Evolutionary conservation across 1,284 basidiomycete species (phyloP).

Genomic region (Waitea zeae): DNA sequence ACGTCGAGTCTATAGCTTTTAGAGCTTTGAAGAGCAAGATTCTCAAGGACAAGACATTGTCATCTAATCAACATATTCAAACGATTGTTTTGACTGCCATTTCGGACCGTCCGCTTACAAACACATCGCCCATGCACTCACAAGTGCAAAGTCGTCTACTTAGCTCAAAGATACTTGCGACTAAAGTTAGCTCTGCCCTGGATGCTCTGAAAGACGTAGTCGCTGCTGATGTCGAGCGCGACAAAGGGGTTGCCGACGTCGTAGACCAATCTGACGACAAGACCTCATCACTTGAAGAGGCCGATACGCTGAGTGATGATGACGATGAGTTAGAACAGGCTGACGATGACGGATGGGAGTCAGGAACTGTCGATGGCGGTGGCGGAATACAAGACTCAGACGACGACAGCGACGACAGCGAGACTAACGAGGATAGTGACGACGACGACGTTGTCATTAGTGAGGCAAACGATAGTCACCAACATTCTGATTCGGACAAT

Average conservation of each 20-base stretch:
- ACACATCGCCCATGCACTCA: conserved; percentile 21
- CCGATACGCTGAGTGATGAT: conserved; percentile 1
- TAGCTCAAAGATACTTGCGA: conserved; percentile 61
- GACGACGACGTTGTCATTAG: conserved; percentile 11
- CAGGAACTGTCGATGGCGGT: conserved; percentile 21
- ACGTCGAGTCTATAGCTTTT: conserved; percentile 39
- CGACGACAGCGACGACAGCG: conserved; percentile 14
- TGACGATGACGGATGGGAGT: conserved; percentile 44
- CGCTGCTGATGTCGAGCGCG: background rate
- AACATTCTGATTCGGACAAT: too few relatives aligned
- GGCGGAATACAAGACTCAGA: conserved; percentile 25
- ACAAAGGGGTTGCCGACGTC: conserved; percentile 2
- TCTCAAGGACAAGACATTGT: conserved; percentile 50
- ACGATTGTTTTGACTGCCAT: conserved; percentile 26
- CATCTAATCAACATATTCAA: conserved; percentile 24
- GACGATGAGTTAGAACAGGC: conserved; percentile 13
- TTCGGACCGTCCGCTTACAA: conserved; percentile 13
- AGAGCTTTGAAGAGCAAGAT: conserved; percentile 56
- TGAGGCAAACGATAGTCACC: too few relatives aligned
- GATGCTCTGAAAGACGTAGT: conserved; percentile 29
- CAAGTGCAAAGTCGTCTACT: conserved; percentile 62
- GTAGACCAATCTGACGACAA: conserved; percentile 8
- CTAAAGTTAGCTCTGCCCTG: conserved; percentile 36
- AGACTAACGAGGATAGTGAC: conserved; percentile 10
- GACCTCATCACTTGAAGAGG: conserved; percentile 8